Base-by-base conservation (phyloP, 352 stramenopile species). In the Globisporangium paroecandrum region DNA sequence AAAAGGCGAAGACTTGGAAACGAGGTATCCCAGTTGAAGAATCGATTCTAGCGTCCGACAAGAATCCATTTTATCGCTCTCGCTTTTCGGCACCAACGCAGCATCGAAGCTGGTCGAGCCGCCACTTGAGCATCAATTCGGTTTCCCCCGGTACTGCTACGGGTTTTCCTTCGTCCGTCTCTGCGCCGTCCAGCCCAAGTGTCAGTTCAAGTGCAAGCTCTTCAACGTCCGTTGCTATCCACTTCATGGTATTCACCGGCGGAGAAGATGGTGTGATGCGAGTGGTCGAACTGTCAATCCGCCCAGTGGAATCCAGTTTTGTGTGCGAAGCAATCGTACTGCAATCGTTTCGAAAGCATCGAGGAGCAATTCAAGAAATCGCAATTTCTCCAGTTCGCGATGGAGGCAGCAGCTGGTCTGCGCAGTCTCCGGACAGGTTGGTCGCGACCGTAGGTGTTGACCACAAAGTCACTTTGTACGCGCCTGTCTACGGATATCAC, bases 181-280 rank as follows among this genome's bases (percentile, higher is more conserved):
- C 73, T 5, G 72, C 68, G n/a, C 74, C 76, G 10, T 77, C 65
- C 32, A 77, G 69, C 47, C 72, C 72, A 15, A 74, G 32, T 24
- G 47, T 32, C 13, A 46, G 34, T 18, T 22, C 25, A 20, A 58
- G 10, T 34, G 34, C 46, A 24, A 56, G 25, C 10, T 34, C 22
- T 5, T 57, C 22, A 12, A 20, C 12, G 5, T 59, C 67, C 1
- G 41, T 29, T 55, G 84, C 69, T 6, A 69, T 90, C 13, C 68
- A 80, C 56, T 87, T 91, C 25, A 77, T 91, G 66, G 75, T 91
- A 2, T 93, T 93, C 65, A 89, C 72, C 12, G 85, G 85, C 8
- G 84, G 83, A 56, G 74, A 77, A 57, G 82, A 91, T 43, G 85
- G 85, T 18, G 69, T 84, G 18, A 46, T 93, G 27, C 75, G 62